These are phyloP conservation scores for Closterium sp. DNA, from an alignment of 139 green algal species.

Conservation along the genomic window DNA sequence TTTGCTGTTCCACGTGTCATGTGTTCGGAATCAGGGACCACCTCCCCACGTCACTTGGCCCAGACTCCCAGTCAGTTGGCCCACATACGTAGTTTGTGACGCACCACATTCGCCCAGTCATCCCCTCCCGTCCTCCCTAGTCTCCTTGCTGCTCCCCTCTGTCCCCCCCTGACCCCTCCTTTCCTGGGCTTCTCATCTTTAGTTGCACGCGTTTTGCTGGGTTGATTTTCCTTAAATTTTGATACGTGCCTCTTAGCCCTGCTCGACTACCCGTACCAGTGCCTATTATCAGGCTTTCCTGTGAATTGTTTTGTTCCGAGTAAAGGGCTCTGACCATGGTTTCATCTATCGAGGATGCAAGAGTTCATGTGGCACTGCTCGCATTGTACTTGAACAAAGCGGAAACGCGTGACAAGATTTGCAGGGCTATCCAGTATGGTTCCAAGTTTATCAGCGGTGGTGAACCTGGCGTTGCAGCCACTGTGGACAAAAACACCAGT, in stretches of 20 bases:
- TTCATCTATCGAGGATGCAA: background rate
- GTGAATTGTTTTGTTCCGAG: background rate
- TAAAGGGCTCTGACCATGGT: background rate
- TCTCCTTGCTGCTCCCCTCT: background rate
- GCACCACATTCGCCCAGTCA: background rate
- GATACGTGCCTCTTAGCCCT: no score
- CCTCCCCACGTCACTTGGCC: background rate
- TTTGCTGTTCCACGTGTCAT: background rate
- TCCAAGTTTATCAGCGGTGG: constrained; percentile 38
- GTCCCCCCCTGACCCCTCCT: background rate
- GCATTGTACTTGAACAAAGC: constrained; percentile 47
- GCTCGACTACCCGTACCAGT: background rate
- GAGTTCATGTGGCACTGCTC: constrained; percentile 30
- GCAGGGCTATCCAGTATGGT: constrained; percentile 43
- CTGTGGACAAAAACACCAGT: constrained; percentile 42
- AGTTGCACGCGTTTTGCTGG: background rate
- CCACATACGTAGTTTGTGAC: background rate
- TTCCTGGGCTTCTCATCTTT: no score
- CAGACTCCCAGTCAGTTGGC: background rate
- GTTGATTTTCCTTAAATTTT: background rate
- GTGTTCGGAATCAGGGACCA: background rate
- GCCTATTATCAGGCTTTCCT: background rate
- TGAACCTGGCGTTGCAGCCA: constrained; percentile 20
- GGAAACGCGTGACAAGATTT: constrained; percentile 47
- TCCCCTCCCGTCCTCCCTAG: no score